Base-by-base conservation (phyloP, 345 rosid species). In the Acer yangbiense region DNA sequence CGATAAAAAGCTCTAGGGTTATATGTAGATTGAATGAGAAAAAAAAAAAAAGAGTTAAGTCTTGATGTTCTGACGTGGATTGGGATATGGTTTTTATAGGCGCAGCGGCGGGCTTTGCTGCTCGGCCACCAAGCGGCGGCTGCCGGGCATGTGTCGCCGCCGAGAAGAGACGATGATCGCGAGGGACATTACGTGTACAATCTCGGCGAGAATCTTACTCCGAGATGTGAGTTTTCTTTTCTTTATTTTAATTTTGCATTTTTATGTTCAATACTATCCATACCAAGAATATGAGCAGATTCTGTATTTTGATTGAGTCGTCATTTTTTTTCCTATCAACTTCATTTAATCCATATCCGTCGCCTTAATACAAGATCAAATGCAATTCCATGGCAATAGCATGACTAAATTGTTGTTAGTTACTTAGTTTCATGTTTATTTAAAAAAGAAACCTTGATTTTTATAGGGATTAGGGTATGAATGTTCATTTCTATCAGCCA, bases 131-230 rank as follows among this genome's bases (percentile, higher is more conserved):
- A 83, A 43, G 80, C 20, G 73, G 82, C 78, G 68, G 70, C 27
- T n/a, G 64, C 86, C 25, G 85, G 83, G 78, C 72, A 75, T 25
- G 78, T 74, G 41, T 86, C 94, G 54, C 96, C 96, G 69, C 89
- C 94, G 0, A 73, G 78, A 60, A 85, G 94, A 57, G 85, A 90
- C 18, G 96, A 90, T 80, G 96, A 92, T 82, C 88, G 86, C 6
- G 92, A 90, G 7, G 96, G 96, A 18, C 96, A 92, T 88, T 88
- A 90, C 57, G 87, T 86, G 25, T 92, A 85, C 77, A 85, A 73
- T 73, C 85, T 88, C 43, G 86, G 96, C 55, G 96, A 92, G 50
- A 92, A 92, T 86, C 90, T 92, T 77, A 92, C 96, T 76, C 86
- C 92, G 29, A 83, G 96, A 87, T 92, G 96, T 92, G 67, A 83